Evolutionary conservation across 257 asterid species (phyloP).

Genomic region (Fraxinus americana): DNA sequence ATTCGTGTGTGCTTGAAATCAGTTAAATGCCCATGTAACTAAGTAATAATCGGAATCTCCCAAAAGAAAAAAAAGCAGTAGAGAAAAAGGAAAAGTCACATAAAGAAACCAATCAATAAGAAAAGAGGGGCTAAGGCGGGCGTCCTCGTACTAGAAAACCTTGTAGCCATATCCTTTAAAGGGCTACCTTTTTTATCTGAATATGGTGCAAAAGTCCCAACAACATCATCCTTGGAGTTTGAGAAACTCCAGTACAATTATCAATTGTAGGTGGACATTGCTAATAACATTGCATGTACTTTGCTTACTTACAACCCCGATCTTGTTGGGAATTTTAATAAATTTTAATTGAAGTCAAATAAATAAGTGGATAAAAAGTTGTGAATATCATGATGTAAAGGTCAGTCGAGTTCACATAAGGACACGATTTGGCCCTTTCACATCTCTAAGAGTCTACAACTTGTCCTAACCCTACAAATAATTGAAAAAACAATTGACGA

Average conservation of each 20-base stretch:
- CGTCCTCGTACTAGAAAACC: neutral
- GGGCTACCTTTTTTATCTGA: constrained; percentile 17
- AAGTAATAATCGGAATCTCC: neutral
- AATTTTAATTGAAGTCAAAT: too few relatives aligned
- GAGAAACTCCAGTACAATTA: constrained; percentile 18
- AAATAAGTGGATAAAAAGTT: too few relatives aligned
- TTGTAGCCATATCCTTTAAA: constrained; percentile 21
- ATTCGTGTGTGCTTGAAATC: neutral
- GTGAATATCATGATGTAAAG: neutral
- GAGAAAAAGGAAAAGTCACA: neutral
- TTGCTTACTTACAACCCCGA: neutral
- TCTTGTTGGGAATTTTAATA: too few relatives aligned
- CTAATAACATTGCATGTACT: neutral
- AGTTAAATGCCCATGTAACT: neutral
- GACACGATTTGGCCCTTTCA: neutral
- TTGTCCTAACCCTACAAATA: constrained; percentile 10
- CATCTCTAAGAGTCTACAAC: neutral
- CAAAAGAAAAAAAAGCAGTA: neutral
- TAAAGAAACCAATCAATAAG: neutral
- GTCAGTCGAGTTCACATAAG: too few relatives aligned
- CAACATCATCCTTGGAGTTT: constrained; percentile 46
- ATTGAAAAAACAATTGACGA: neutral
- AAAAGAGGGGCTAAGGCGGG: constrained; percentile 1
- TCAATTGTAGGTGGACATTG: neutral
- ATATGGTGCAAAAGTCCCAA: constrained; percentile 28